phyloP scores from a whole-genome alignment of 1,139 yeast genomes.

The Yamadazyma buinensis region DNA sequence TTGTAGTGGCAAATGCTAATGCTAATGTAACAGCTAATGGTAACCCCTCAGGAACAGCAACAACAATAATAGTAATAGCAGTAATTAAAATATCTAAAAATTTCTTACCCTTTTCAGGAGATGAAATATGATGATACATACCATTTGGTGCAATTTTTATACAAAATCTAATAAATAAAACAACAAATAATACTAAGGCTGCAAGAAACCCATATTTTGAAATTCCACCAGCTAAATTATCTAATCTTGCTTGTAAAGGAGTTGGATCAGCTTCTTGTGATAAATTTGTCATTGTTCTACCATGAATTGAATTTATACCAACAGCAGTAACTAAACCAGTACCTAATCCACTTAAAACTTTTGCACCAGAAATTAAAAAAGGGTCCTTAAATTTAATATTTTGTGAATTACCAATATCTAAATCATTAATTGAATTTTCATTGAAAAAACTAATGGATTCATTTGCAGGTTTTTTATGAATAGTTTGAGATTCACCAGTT shows the following conservation, averaged over 20 bases:
- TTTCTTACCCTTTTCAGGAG: constrained; percentile 78
- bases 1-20: constrained; percentile 93
- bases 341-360: constrained; percentile 82
- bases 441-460: constrained; percentile 38
- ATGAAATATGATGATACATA: constrained; percentile 35
- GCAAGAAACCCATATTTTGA: constrained; percentile 90
- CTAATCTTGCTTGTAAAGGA: constrained; percentile 82
- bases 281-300: constrained; percentile 82
- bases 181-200: constrained; percentile 72
- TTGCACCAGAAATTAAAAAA: constrained; percentile 87
- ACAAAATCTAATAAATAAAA: constrained; percentile 73
- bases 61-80: constrained; percentile 88
- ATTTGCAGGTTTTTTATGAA: constrained; percentile 59
- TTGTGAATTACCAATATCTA: constrained; percentile 47
- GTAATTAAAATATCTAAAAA: constrained; percentile 86
- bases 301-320: constrained; percentile 85
- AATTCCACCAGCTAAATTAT: constrained; percentile 83
- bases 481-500: constrained; percentile 89
- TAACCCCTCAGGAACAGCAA: constrained; percentile 97
- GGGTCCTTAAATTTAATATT: constrained; percentile 58
- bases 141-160: constrained; percentile 60
- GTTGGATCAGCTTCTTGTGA: constrained; percentile 76
- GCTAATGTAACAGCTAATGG: constrained; percentile 97
- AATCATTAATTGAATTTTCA: constrained; percentile 22
- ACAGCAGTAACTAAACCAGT: constrained; percentile 84